These are phyloP conservation scores for Metarhizium sp. DNA, from an alignment of 2,329 filamentous ascomycete genomes.

Conservation along the genomic window DNA sequence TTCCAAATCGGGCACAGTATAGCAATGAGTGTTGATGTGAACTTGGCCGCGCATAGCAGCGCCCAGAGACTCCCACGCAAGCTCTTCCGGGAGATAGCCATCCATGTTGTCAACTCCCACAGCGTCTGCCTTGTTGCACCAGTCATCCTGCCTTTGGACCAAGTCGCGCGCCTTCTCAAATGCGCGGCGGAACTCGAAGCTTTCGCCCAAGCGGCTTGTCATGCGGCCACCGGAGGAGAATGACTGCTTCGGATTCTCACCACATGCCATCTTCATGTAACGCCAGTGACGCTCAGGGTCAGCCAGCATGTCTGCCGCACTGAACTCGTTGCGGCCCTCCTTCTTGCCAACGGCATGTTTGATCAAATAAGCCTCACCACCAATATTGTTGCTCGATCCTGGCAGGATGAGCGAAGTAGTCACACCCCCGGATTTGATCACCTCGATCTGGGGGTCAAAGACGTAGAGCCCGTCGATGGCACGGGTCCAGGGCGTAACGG, in stretches of 20 bases:
- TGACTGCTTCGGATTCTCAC: slow-evolving; percentile 57
- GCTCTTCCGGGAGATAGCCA: slow-evolving; percentile 50
- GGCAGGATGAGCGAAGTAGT: slow-evolving; percentile 59
- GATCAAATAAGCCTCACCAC: slow-evolving; percentile 59
- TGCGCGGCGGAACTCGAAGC: slow-evolving; percentile 59
- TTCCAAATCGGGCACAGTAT: slow-evolving; percentile 59
- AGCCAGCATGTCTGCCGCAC: slow-evolving; percentile 53
- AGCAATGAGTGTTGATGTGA: slow-evolving; percentile 63
- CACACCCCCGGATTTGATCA: slow-evolving; percentile 65
- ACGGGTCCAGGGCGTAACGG: slow-evolving; percentile 59
- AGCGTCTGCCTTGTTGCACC: slow-evolving; percentile 49
- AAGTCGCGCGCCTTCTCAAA: slow-evolving; percentile 52
- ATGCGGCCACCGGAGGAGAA: slow-evolving; percentile 49
- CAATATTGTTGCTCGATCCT: slow-evolving; percentile 64
- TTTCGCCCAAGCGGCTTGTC: slow-evolving; percentile 56
- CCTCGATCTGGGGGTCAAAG: slow-evolving; percentile 53
- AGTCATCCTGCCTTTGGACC: slow-evolving; percentile 55
- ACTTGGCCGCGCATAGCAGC: slow-evolving; percentile 59
- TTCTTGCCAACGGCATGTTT: slow-evolving; percentile 55
- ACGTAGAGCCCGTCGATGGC: slow-evolving; percentile 57
- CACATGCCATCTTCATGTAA: slow-evolving; percentile 71
- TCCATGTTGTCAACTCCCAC: slow-evolving; percentile 40
- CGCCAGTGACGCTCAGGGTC: slow-evolving; percentile 57
- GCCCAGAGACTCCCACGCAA: slow-evolving; percentile 53
- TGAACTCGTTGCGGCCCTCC: slow-evolving; percentile 54